Conservation (phyloP, 2,329 filamentous ascomycete species). For the Alternaria infectoria region DNA sequence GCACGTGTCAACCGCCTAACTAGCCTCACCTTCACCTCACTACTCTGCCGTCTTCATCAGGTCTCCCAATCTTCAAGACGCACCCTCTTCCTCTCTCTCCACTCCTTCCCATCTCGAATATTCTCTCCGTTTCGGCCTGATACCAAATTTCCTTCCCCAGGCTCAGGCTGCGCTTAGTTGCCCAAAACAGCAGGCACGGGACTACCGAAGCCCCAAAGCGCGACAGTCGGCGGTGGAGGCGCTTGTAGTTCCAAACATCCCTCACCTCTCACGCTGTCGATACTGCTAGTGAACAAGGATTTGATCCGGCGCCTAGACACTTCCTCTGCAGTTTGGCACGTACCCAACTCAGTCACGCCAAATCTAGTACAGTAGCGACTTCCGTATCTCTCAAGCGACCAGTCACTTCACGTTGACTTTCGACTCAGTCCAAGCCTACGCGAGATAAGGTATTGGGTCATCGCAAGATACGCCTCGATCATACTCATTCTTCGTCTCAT, state of each 20-base stretch:
- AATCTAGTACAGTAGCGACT: too few species aligned
- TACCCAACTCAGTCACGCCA: too few species aligned
- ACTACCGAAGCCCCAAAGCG: background rate
- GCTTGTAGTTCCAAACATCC: accelerated
- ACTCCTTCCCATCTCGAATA: background rate
- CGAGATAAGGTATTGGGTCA: too few species aligned
- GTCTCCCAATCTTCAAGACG: background rate
- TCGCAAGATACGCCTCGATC: too few species aligned
- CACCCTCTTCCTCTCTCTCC: background rate
- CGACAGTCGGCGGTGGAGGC: background rate
- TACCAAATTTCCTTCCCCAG: background rate
- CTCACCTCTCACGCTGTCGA: accelerated
- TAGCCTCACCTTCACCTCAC: background rate
- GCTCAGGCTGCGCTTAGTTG: background rate
- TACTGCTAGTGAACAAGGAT: background rate
- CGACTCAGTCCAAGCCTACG: background rate
- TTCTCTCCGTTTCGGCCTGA: too few species aligned
- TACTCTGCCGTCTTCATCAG: background rate
- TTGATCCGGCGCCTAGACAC: background rate
- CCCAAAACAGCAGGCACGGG: background rate
- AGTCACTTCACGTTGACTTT: background rate
- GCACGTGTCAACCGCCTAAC: background rate
- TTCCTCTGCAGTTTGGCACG: background rate
- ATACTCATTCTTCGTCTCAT: too few species aligned
- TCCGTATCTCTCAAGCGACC: background rate